Conservation (phyloP, 169 alveolate genomes). For the Cryptosporidium sp. region DNA sequence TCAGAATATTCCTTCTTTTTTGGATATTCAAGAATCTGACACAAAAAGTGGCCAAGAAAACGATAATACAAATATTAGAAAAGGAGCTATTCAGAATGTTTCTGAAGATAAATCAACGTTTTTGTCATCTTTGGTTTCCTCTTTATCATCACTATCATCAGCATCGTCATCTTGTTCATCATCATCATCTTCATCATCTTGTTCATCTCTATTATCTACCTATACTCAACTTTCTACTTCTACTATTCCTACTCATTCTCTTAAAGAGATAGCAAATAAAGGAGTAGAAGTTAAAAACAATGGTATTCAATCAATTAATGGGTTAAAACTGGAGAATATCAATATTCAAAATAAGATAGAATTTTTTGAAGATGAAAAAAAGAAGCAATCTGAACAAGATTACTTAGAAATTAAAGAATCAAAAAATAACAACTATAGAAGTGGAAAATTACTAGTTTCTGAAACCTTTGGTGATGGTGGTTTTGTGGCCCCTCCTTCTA, state of each 20-base stretch:
- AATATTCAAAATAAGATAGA: neutral
- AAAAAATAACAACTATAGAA: neutral
- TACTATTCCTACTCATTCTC: too few species aligned
- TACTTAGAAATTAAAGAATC: slow-evolving; percentile 1
- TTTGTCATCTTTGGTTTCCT: neutral
- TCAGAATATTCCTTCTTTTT: neutral
- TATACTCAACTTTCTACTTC: neutral
- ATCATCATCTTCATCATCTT: neutral
- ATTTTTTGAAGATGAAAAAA: neutral
- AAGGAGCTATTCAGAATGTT: neutral
- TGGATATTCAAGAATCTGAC: slow-evolving; percentile 3
- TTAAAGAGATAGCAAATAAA: neutral
- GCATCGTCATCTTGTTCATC: neutral
- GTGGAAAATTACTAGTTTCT: neutral
- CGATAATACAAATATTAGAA: neutral
- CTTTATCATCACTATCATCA: neutral
- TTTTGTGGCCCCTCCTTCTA: slow-evolving; percentile 35
- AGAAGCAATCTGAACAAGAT: neutral
- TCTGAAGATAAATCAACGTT: neutral
- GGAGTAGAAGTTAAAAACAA: neutral
- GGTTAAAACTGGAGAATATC: neutral
- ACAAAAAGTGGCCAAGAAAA: neutral
- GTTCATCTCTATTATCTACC: neutral
- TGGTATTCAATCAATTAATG: too few species aligned
- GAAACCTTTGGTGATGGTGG: slow-evolving; percentile 41